Conservation (phyloP, 495 filamentous ascomycete species). For the Penicillium daleae region DNA sequence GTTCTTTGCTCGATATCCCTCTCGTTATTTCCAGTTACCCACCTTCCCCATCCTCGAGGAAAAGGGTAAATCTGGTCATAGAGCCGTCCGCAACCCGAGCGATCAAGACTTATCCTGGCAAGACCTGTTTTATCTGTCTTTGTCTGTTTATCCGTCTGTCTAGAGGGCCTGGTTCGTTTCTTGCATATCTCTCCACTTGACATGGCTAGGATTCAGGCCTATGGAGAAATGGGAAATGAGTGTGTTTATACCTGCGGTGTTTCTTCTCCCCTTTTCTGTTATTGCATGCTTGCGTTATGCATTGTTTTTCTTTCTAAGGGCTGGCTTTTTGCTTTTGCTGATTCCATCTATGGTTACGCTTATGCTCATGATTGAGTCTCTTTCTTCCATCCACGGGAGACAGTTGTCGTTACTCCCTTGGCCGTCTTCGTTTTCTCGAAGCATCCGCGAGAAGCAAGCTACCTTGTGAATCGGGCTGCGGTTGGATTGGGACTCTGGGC, state of each 20-base stretch:
- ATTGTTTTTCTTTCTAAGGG: conserved; percentile 19
- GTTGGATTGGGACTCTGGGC: not conserved
- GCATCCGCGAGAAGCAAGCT: not conserved
- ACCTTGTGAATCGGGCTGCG: not conserved
- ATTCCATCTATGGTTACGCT: conserved; percentile 10
- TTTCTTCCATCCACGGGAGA: conserved; percentile 6
- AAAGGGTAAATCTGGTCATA: conserved; percentile 18
- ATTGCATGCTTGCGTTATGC: conserved; percentile 23
- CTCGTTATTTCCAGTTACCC: conserved; percentile 19
- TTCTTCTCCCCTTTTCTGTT: conserved; percentile 8
- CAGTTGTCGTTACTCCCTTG: conserved; percentile 2
- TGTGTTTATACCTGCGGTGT: conserved; percentile 13
- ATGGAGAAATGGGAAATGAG: conserved; percentile 10
- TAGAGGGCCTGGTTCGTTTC: conserved; percentile 22
- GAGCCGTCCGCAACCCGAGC: conserved; percentile 22
- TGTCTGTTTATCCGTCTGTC: conserved; percentile 14
- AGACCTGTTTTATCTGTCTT: conserved; percentile 1
- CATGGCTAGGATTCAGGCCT: conserved; percentile 12
- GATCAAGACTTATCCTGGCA: conserved; percentile 21
- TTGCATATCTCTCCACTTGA: conserved; percentile 17
- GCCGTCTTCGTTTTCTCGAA: not conserved
- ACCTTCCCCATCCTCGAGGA: conserved; percentile 1
- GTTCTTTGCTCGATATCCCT: conserved; percentile 27
- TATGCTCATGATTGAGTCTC: conserved; percentile 10
- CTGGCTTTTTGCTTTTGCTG: conserved; percentile 20